phyloP scores from a whole-genome alignment of 495 filamentous ascomycete species.

The Podospora sp. region DNA sequence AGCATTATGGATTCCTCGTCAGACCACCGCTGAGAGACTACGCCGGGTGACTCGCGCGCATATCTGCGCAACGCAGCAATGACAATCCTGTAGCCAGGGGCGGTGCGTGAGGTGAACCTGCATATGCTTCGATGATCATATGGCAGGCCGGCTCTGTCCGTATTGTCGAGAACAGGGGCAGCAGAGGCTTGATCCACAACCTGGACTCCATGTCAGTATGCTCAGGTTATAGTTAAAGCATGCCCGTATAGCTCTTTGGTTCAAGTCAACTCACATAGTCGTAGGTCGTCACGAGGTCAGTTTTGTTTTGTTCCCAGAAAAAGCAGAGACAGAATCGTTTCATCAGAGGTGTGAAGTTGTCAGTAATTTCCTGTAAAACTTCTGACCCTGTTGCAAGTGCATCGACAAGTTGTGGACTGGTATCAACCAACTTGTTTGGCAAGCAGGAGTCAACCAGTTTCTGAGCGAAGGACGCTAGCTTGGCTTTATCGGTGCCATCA shows the following conservation, averaged over 20 bases:
- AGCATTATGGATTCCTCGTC: conserved; percentile 10
- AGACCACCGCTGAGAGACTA: conserved; percentile 6
- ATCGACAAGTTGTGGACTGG: conserved; percentile 11
- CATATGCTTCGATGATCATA: conserved; percentile 16
- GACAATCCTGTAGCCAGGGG: conserved; percentile 11
- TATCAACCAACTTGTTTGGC: conserved; percentile 12
- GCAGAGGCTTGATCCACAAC: conserved; percentile 13
- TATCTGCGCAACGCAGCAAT: conserved; percentile 13
- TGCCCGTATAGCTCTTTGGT: no score
- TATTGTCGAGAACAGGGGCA: conserved; percentile 12
- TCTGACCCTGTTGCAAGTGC: conserved; percentile 6
- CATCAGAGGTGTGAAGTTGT: conserved; percentile 12
- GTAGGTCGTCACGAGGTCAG: conserved; percentile 3
- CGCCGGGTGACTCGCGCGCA: background rate
- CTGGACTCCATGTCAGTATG: background rate
- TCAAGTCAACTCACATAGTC: conserved; percentile 13
- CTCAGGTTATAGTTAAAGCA: no score
- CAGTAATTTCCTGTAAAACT: conserved; percentile 13
- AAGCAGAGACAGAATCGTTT: conserved; percentile 12
- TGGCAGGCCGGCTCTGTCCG: conserved; percentile 11
- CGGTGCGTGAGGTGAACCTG: conserved; percentile 8
- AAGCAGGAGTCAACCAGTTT: conserved; percentile 5
- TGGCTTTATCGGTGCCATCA: conserved; percentile 12
- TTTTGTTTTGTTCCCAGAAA: conserved; percentile 19
- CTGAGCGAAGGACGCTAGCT: conserved; percentile 5